A percentile compares a stretch with the other conserved stretches of the same genome.
Evolutionary conservation across 805 yeast species (phyloP).

Genomic region (Yarrowia deformans): DNA sequence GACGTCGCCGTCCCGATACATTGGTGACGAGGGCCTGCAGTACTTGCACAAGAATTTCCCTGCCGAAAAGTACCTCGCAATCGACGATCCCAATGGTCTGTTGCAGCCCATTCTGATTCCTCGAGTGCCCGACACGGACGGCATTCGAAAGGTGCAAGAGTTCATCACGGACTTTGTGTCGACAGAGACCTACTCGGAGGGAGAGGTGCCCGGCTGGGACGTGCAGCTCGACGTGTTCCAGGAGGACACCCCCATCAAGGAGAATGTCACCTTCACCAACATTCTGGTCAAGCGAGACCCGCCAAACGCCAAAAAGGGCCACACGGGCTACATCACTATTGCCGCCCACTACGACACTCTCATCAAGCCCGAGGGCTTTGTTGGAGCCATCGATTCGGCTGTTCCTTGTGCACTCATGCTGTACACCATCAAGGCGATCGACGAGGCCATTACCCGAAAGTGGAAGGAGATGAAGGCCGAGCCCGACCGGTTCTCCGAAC

Average conservation of each 20-base stretch:
- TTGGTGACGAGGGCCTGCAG: conserved; percentile 19
- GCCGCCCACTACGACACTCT: conserved; percentile 67
- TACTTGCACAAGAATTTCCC: conserved; percentile 39
- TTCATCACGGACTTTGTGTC: conserved; percentile 47
- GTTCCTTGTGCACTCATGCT: conserved; percentile 62
- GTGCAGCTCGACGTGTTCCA: conserved; percentile 48
- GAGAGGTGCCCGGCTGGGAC: conserved; percentile 44
- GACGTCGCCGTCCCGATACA: conserved; percentile 31
- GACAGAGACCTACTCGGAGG: conserved; percentile 34
- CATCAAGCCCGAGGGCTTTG: conserved; percentile 59
- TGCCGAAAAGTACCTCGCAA: conserved; percentile 41
- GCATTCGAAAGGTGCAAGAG: conserved; percentile 52
- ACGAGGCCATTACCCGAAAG: conserved; percentile 43
- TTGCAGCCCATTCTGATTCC: conserved; percentile 49
- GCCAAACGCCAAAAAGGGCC: conserved; percentile 42
- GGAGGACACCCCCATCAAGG: conserved; percentile 53
- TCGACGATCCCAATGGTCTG: conserved; percentile 43
- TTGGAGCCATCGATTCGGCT: conserved; percentile 68
- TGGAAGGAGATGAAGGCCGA: conserved; percentile 42
- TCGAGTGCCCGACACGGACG: conserved; percentile 56
- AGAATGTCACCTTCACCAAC: conserved; percentile 50
- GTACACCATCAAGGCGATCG: conserved; percentile 53
- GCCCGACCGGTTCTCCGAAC: conserved; percentile 41
- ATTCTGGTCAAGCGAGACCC: conserved; percentile 48
- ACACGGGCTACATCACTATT: conserved; percentile 48